These are phyloP conservation scores for Croton setiger DNA, from an alignment of 441 rosid species.

Conservation along the genomic window DNA sequence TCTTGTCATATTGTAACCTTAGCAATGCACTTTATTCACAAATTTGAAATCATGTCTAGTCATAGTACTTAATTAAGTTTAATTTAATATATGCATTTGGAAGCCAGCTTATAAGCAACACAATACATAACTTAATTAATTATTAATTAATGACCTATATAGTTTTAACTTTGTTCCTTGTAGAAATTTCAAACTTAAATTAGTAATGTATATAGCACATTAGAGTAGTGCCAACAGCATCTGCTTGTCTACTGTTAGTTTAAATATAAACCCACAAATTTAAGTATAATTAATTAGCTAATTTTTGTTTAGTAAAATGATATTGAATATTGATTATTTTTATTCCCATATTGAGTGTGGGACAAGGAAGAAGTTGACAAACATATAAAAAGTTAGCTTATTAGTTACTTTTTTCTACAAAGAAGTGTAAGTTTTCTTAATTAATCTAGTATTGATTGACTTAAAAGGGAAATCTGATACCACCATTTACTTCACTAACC, in stretches of 20 bases:
- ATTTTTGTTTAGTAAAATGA: not conserved
- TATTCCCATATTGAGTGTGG: constrained; percentile 19
- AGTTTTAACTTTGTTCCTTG: not conserved
- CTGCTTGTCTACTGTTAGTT: constrained; percentile 22
- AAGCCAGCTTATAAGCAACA: constrained; percentile 22
- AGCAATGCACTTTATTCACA: constrained; percentile 28
- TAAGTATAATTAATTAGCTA: not conserved
- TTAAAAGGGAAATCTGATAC: constrained; percentile 29
- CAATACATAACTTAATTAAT: not conserved
- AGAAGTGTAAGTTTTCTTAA: constrained; percentile 16
- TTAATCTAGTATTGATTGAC: constrained; percentile 21
- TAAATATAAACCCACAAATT: constrained; percentile 15
- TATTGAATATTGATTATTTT: constrained; percentile 28
- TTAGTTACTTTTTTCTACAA: constrained; percentile 13
- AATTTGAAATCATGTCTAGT: constrained; percentile 10
- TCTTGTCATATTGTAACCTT: constrained; percentile 21
- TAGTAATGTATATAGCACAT: not conserved
- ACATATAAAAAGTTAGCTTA: constrained; percentile 22
- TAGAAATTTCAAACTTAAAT: constrained; percentile 1
- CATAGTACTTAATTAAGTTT: not conserved
- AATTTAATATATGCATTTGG: constrained; percentile 11
- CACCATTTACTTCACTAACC: constrained; percentile 21
- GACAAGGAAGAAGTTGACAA: constrained; percentile 40
- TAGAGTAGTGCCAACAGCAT: constrained; percentile 37
- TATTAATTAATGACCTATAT: not conserved